A percentile compares a stretch with the other conserved stretches of the same genome.
Conservation (phyloP, 805 yeast genomes). For the Saccharomyces jurei region DNA sequence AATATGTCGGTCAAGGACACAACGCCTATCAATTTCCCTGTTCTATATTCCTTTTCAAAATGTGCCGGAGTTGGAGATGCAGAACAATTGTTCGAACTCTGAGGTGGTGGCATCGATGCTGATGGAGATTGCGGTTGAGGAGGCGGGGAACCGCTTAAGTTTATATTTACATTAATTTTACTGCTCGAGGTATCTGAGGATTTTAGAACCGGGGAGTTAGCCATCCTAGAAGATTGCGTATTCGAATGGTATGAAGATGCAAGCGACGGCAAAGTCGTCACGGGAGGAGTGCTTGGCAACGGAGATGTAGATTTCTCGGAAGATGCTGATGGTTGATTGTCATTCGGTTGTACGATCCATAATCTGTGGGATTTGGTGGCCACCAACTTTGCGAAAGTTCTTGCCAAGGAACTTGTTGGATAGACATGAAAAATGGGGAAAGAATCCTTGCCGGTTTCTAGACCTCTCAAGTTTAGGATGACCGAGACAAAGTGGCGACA, state of each 20-base stretch:
- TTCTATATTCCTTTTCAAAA: conserved; percentile 40
- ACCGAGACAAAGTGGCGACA: conserved; percentile 85
- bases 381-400: conserved; percentile 90
- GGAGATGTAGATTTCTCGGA: conserved; percentile 1
- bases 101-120: not conserved
- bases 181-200: not conserved
- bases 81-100: conserved; percentile 21
- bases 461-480: conserved; percentile 76
- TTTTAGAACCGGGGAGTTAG: not conserved
- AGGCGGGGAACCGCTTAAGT: not conserved
- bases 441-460: conserved; percentile 78
- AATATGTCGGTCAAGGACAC: conserved; percentile 83
- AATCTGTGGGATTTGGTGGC: conserved; percentile 89
- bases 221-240: not conserved
- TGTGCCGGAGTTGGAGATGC: conserved; percentile 16
- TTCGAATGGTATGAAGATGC: not conserved
- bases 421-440: conserved; percentile 94
- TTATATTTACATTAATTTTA: not conserved
- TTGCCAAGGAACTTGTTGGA: conserved; percentile 63
- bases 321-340: not conserved
- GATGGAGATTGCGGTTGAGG: not conserved
- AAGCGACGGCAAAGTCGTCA: not conserved
- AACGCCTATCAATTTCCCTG: conserved; percentile 83
- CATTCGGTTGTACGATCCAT: conserved; percentile 61
- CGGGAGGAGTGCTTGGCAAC: not conserved